These are phyloP conservation scores for Penicillium capsulatum DNA, from an alignment of 2,329 filamentous ascomycete genomes.

Conservation along the genomic window DNA sequence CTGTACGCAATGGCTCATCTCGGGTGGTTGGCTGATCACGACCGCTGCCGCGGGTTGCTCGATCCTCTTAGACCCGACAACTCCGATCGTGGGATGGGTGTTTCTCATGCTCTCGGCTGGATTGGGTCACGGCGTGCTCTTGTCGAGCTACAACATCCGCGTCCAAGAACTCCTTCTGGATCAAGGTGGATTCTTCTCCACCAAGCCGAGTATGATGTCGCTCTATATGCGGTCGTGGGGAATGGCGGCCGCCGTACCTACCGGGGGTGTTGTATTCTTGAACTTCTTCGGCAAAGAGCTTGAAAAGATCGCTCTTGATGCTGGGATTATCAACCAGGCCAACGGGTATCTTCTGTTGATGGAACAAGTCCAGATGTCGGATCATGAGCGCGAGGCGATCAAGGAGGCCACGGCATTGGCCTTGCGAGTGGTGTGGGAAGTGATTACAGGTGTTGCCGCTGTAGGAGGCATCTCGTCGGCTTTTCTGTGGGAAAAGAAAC, in stretches of 20 bases:
- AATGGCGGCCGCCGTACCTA: constrained; percentile 44
- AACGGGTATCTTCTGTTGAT: constrained; percentile 14
- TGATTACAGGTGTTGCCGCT: constrained; percentile 24
- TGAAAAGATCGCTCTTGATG: constrained; percentile 6
- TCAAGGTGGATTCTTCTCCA: constrained; percentile 37
- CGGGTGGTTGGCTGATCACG: constrained; percentile 40
- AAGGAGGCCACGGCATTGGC: constrained; percentile 18
- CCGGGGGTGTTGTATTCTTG: constrained; percentile 40
- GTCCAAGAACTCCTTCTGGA: constrained; percentile 38
- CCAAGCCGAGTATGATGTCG: constrained; percentile 14
- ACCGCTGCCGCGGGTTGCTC: constrained; percentile 37
- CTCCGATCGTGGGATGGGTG: constrained; percentile 34
- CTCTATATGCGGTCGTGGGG: constrained; percentile 35
- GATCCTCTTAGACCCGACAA: constrained; percentile 34
- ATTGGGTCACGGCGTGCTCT: constrained; percentile 42
- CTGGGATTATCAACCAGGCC: constrained; percentile 10
- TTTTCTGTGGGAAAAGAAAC: constrained; percentile 17
- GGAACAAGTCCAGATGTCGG: constrained; percentile 16
- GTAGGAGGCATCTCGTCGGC: constrained; percentile 23
- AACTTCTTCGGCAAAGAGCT: constrained; percentile 37
- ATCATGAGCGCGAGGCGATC: constrained; percentile 10
- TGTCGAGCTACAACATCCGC: constrained; percentile 40
- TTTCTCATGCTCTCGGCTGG: constrained; percentile 39
- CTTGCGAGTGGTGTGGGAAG: constrained; percentile 26
- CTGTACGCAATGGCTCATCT: constrained; percentile 39